Conservation (phyloP, 176 grass and related monocot genomes). For the Ananas comosus region DNA sequence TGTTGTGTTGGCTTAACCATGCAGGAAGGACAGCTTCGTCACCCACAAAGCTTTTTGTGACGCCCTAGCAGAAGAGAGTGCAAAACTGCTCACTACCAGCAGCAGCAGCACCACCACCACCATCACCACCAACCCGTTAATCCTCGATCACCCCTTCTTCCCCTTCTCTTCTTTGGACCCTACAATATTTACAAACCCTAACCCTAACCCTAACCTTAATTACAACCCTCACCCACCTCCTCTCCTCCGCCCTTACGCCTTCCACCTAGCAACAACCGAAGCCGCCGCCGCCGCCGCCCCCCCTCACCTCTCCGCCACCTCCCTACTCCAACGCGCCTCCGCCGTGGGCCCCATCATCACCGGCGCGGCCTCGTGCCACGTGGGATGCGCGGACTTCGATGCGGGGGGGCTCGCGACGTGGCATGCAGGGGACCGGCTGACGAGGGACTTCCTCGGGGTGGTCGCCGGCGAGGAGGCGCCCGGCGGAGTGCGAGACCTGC, state of each 20-base stretch:
- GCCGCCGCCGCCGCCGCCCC: constrained; percentile 1
- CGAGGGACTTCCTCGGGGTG: constrained; percentile 75
- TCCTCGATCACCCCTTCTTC: constrained; percentile 32
- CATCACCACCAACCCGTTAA: constrained; percentile 9
- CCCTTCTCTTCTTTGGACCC: constrained; percentile 26
- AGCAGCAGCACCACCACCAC: background rate
- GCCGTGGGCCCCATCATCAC: constrained; percentile 17
- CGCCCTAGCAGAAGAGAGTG: constrained; percentile 96
- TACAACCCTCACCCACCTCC: constrained; percentile 21
- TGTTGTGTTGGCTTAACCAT: background rate
- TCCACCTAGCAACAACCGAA: background rate
- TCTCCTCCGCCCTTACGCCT: background rate
- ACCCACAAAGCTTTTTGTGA: constrained; percentile 98
- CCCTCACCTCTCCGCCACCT: constrained; percentile 22
- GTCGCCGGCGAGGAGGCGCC: constrained; percentile 16
- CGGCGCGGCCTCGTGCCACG: background rate
- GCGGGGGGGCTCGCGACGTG: constrained; percentile 28
- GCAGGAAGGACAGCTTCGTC: constrained; percentile 90
- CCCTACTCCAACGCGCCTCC: constrained; percentile 26
- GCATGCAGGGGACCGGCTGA: constrained; percentile 34
- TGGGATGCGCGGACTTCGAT: constrained; percentile 23
- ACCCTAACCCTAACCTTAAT: constrained; percentile 21
- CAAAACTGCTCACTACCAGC: constrained; percentile 46
- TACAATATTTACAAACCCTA: background rate
- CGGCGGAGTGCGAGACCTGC: constrained; percentile 34